These are phyloP conservation scores for Xylaria venustula DNA, from an alignment of 495 filamentous ascomycete genomes.

Conservation along the genomic window DNA sequence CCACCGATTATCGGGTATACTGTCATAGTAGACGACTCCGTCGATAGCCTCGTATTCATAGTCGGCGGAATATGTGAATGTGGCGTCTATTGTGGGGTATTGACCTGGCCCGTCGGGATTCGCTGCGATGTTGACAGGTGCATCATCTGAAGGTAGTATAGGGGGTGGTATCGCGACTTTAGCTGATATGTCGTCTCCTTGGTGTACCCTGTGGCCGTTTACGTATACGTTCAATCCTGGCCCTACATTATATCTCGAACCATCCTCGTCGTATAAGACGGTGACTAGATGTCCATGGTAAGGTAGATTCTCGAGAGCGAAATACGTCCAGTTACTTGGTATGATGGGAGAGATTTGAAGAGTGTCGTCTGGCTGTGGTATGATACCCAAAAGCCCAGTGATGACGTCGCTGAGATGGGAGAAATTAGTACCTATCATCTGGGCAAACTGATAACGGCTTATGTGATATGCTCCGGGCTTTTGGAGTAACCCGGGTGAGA, in stretches of 20 bases:
- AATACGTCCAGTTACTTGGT: conserved; percentile 44
- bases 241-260: conserved; percentile 34
- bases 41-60: conserved; percentile 43
- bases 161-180: conserved; percentile 20
- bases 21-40: conserved; percentile 43
- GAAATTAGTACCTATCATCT: not conserved
- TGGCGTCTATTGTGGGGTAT: conserved; percentile 36
- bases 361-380: conserved; percentile 34
- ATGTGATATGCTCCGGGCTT: no score
- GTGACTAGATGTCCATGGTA: conserved; percentile 45
- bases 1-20: conserved; percentile 45
- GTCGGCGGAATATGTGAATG: conserved; percentile 33
- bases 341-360: conserved; percentile 41
- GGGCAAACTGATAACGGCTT: no score
- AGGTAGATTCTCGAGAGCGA: conserved; percentile 42
- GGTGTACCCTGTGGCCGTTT: conserved; percentile 32
- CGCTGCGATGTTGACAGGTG: conserved; percentile 42
- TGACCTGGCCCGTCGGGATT: conserved; percentile 40
- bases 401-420: conserved; percentile 35
- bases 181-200: conserved; percentile 16
- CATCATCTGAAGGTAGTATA: conserved; percentile 10
- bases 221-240: conserved; percentile 37
- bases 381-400: conserved; percentile 43
- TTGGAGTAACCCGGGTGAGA: not conserved
- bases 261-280: conserved; percentile 40